Percentiles rank a stretch among this genome's conserved stretches.
phyloP scores from a whole-genome alignment of 805 yeast genomes.

The Candida takata region DNA sequence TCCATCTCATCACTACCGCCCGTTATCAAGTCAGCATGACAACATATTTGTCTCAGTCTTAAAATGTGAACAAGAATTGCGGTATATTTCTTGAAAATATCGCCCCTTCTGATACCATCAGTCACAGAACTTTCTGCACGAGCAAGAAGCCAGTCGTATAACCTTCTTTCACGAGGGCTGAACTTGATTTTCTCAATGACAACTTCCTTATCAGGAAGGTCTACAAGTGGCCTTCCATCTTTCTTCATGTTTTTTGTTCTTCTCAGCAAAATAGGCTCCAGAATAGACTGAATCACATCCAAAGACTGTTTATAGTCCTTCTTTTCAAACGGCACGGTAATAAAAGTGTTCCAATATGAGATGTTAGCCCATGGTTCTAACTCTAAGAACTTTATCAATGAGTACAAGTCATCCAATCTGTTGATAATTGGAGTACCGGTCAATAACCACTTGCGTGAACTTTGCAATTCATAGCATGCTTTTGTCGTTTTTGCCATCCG shows the following conservation, averaged over 20 bases:
- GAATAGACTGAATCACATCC: conserved; percentile 74
- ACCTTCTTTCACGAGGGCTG: conserved; percentile 52
- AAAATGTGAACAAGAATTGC: conserved; percentile 77
- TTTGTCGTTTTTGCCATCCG: conserved; percentile 71
- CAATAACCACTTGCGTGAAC: conserved; percentile 71
- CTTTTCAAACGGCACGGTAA: conserved; percentile 76
- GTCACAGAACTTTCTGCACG: conserved; percentile 58
- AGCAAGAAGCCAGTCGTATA: conserved; percentile 63
- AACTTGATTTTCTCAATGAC: conserved; percentile 60
- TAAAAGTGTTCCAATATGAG: conserved; percentile 80
- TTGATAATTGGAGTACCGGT: conserved; percentile 94
- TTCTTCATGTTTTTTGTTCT: conserved; percentile 83
- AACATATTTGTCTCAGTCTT: conserved; percentile 81
- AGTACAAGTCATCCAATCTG: conserved; percentile 77
- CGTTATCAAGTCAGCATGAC: conserved; percentile 66
- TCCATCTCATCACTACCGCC: conserved; percentile 45
- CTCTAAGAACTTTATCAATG: conserved; percentile 64
- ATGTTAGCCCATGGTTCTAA: conserved; percentile 89
- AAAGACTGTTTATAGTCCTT: conserved; percentile 65
- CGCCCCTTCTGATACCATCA: conserved; percentile 56
- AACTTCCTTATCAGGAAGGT: conserved; percentile 70
- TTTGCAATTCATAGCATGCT: conserved; percentile 60
- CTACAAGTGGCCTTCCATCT: conserved; percentile 69
- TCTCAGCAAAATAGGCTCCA: conserved; percentile 77
- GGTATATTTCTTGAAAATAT: conserved; percentile 64